Evolutionary conservation across 2,329 filamentous ascomycete genomes (phyloP), one percentile per base, ranked within the genome.

Genomic region (Ilyonectria robusta): DNA sequence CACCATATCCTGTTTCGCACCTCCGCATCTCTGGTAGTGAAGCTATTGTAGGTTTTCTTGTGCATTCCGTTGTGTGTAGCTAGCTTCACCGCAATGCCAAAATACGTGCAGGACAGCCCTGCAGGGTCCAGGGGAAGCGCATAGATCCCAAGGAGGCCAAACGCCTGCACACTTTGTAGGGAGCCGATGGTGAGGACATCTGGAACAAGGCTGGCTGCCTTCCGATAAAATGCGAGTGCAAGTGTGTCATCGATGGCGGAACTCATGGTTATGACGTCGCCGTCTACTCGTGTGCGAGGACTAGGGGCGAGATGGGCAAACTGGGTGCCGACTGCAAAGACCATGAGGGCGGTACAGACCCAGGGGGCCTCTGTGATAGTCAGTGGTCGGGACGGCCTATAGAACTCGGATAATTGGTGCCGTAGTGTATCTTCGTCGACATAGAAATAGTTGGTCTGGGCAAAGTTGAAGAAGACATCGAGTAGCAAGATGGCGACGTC

Each of bases 381-480:
- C 4, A 74, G 33, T 0, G 26, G 54, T 2, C 47, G 8, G 6
- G 62, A 35, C 0, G 48, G 67, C 8, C 64, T 61, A 26, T 75
- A 75, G 33, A 74, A 74, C 1, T 67, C 37, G 4, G 66, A 50
- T 4, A 75, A 62, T 29, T 66, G 35, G 9, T 56, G 44, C 10
- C 72, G 71, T 6, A 75, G 58, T 3, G 57, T 44, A 17, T 56
- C 54, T 48, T 75, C 72, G 15, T 75, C 71, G 19, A 72, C 63
- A 23, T 72, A 75, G 26, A 72, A 75, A 47, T 75, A 75, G 23
- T 75, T 72, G 19, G 72, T 74, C 40, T 75, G 70, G 0, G 59
- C 70, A 6, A 75, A 60, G 29, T 75, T 65, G 47, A 75, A 72
- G 58, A 75, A 74, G 11, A 74, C 64, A 31, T 70, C 58, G n/a